These are phyloP conservation scores for Hypsizygus ulmarius DNA, from an alignment of 1,284 basidiomycete genomes.

Conservation along the genomic window DNA sequence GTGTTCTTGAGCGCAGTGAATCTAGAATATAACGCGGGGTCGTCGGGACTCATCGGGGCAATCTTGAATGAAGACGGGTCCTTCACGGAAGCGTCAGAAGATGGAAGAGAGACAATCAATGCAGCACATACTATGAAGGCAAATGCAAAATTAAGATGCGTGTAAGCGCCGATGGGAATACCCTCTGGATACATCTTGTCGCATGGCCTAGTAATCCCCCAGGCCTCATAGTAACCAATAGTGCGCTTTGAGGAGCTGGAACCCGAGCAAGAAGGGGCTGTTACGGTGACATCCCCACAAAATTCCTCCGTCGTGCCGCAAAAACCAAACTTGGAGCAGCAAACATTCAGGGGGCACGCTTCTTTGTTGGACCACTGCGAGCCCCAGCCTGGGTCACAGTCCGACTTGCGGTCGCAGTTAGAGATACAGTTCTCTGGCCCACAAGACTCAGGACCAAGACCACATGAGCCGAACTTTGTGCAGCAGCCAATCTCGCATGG, in stretches of 20 bases:
- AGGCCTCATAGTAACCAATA: constrained; percentile 13
- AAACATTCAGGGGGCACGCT: constrained; percentile 4
- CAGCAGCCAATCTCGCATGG: constrained; percentile 5
- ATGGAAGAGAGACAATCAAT: background rate
- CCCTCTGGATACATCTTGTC: constrained; percentile 12
- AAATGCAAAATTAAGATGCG: constrained; percentile 15
- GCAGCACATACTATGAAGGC: constrained; percentile 7
- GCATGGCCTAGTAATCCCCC: background rate
- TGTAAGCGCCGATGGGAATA: constrained; percentile 10
- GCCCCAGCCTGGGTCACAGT: constrained; percentile 8
- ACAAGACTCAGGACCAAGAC: constrained; percentile 4
- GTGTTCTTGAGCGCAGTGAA: constrained; percentile 18
- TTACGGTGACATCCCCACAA: constrained; percentile 7
- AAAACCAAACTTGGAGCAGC: constrained; percentile 7
- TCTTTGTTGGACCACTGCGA: constrained; percentile 2
- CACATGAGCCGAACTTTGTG: background rate
- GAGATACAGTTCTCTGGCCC: constrained; percentile 6
- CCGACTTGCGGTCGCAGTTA: constrained; percentile 2
- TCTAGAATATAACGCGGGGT: constrained; percentile 8
- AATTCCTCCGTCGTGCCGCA: constrained; percentile 9
- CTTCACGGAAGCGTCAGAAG: background rate
- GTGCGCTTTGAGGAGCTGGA: constrained; percentile 8
- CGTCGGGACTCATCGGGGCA: constrained; percentile 9
- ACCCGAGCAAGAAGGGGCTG: constrained; percentile 5
- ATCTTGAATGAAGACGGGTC: constrained; percentile 8